Percentiles rank a stretch among this genome's conserved stretches.
Evolutionary conservation across 768 basidiomycete species (phyloP).

Genomic region (Tephrocybe sp.): DNA sequence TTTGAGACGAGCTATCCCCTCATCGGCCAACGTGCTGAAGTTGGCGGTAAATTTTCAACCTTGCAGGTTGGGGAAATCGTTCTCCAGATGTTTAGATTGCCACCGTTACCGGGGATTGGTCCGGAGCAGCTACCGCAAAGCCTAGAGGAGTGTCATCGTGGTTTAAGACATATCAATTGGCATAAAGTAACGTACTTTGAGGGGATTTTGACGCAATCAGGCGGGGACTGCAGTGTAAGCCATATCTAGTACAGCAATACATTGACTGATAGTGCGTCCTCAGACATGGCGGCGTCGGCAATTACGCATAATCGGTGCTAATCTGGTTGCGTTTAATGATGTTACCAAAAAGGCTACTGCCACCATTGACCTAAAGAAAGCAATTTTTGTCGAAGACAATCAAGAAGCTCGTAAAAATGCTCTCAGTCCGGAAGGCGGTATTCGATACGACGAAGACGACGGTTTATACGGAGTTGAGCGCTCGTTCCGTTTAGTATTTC

Average conservation of each 20-base stretch:
- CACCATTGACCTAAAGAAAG: slow-evolving; percentile 90
- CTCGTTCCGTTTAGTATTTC: slow-evolving; percentile 84
- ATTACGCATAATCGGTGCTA: slow-evolving; percentile 83
- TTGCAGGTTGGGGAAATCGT: slow-evolving; percentile 85
- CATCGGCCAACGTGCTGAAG: slow-evolving; percentile 70
- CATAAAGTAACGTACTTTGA: slow-evolving; percentile 94
- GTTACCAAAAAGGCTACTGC: slow-evolving; percentile 88
- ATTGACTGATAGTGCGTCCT: slow-evolving; percentile 5
- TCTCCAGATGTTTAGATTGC: slow-evolving; percentile 88
- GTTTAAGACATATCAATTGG: slow-evolving; percentile 88
- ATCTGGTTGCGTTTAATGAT: slow-evolving; percentile 88
- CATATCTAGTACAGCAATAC: not conserved
- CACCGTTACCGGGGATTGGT: slow-evolving; percentile 81
- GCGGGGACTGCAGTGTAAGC: slow-evolving; percentile 88
- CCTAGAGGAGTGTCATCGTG: slow-evolving; percentile 88
- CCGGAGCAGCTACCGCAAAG: slow-evolving; percentile 84
- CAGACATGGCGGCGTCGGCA: slow-evolving; percentile 84
- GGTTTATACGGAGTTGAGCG: slow-evolving; percentile 71
- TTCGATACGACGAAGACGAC: slow-evolving; percentile 58
- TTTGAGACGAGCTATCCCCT: slow-evolving; percentile 84
- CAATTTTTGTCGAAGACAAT: slow-evolving; percentile 74
- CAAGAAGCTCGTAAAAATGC: slow-evolving; percentile 53
- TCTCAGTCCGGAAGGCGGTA: slow-evolving; percentile 37
- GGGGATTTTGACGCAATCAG: slow-evolving; percentile 88
- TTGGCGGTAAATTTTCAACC: slow-evolving; percentile 57